Conservation (phyloP, 257 asterid species). For the Nemophila menziesii region DNA sequence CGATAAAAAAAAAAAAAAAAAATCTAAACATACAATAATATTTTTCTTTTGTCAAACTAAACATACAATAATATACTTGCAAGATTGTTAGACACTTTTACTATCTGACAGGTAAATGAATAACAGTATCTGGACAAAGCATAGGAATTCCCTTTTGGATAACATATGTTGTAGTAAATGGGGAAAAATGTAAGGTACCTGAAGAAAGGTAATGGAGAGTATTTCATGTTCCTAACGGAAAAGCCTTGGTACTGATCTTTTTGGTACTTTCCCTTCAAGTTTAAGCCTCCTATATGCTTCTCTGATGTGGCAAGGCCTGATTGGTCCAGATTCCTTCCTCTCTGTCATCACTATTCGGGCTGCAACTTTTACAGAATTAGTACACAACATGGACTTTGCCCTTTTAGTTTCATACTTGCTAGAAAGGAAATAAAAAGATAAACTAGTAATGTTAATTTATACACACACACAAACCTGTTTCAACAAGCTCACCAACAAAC, state of each 20-base stretch:
- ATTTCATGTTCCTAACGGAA: slow-evolving; percentile 37
- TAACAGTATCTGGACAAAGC: neutral
- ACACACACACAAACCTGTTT: slow-evolving; percentile 20
- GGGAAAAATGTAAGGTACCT: neutral
- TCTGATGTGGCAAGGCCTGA: slow-evolving; percentile 92
- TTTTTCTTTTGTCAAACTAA: no score
- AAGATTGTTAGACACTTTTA: no score
- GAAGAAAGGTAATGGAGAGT: neutral
- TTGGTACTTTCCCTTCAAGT: slow-evolving; percentile 77
- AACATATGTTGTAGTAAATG: neutral
- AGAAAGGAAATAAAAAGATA: neutral
- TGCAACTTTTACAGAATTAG: slow-evolving; percentile 24
- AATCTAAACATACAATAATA: no score
- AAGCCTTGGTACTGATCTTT: slow-evolving; percentile 77
- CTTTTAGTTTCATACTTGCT: neutral
- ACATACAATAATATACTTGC: no score
- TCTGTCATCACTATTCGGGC: slow-evolving; percentile 77
- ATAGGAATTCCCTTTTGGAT: neutral
- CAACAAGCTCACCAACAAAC: slow-evolving; percentile 82
- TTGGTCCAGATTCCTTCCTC: slow-evolving; percentile 74
- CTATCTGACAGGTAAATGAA: neutral
- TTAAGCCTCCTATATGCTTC: slow-evolving; percentile 89
- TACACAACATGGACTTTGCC: neutral
- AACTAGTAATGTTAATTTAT: slow-evolving; percentile 1
- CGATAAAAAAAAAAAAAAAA: no score